These are phyloP conservation scores for Erythrophleum ivorense DNA, from an alignment of 331 rosid genomes.

Conservation along the genomic window DNA sequence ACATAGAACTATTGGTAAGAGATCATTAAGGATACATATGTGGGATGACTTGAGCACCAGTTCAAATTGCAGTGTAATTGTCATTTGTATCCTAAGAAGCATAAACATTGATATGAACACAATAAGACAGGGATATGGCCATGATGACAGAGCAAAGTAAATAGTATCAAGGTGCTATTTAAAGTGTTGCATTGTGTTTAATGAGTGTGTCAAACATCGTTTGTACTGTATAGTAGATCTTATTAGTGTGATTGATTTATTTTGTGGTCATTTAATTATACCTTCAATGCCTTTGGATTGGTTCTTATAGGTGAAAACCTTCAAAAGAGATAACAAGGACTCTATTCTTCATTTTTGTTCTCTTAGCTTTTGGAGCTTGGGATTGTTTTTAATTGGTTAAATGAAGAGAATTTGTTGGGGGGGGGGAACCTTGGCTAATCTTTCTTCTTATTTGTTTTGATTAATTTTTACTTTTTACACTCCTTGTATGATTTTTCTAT, in stretches of 20 bases:
- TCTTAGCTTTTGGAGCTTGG: not conserved
- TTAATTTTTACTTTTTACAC: too few species aligned
- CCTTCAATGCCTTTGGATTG: not conserved
- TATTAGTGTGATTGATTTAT: not conserved
- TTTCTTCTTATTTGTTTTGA: not conserved
- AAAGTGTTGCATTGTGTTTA: not conserved
- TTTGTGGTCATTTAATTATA: not conserved
- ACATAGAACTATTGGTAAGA: not conserved
- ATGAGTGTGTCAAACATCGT: not conserved
- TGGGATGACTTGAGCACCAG: not conserved
- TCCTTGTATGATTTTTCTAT: too few species aligned
- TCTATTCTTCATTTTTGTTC: not conserved
- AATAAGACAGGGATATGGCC: not conserved
- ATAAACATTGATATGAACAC: not conserved
- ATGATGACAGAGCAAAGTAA: not conserved
- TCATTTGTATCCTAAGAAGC: not conserved
- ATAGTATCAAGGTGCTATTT: not conserved
- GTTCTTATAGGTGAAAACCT: not conserved
- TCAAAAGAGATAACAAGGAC: not conserved
- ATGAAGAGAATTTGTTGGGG: not conserved
- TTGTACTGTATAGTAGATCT: not conserved
- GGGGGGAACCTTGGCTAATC: not conserved
- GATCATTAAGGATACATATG: not conserved
- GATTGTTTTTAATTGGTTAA: not conserved
- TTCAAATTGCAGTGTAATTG: not conserved